Evolutionary conservation across 208 protist species (phyloP).

Genomic region (Lotmaria passim): DNA sequence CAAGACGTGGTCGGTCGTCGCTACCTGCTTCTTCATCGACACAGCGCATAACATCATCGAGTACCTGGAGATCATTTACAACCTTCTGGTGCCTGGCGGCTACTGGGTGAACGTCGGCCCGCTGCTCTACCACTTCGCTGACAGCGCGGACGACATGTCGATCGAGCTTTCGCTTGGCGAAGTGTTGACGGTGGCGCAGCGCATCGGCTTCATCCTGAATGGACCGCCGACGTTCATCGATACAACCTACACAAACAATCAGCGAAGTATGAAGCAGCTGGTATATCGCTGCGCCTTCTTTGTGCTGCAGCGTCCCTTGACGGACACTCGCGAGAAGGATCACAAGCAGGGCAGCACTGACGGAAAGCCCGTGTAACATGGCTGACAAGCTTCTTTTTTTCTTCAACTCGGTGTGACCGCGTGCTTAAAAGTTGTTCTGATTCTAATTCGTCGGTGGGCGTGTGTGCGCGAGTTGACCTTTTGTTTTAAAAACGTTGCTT

Average conservation of each 20-base stretch:
- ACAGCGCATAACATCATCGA: slow-evolving; percentile 97
- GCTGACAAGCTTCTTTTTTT: slow-evolving; percentile 9
- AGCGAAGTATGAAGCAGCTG: slow-evolving; percentile 92
- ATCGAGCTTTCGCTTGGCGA: slow-evolving; percentile 93
- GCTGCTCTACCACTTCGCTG: slow-evolving; percentile 96
- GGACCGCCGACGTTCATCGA: slow-evolving; percentile 76
- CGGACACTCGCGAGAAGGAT: slow-evolving; percentile 20
- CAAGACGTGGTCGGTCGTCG: slow-evolving; percentile 91
- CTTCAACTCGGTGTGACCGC: too few relatives aligned
- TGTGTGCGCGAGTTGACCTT: too few relatives aligned
- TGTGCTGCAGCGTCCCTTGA: slow-evolving; percentile 70
- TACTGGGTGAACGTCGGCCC: slow-evolving; percentile 97
- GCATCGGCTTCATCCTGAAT: slow-evolving; percentile 80
- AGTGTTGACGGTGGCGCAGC: slow-evolving; percentile 79
- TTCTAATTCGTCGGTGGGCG: neutral
- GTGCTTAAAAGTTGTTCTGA: neutral
- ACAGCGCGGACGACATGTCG: slow-evolving; percentile 83
- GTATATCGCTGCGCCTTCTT: slow-evolving; percentile 93
- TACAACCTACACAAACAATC: slow-evolving; percentile 92
- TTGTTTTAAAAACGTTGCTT: too few relatives aligned
- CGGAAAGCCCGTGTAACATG: neutral
- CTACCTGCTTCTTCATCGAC: slow-evolving; percentile 98
- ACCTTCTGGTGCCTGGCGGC: slow-evolving; percentile 91
- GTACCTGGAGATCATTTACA: slow-evolving; percentile 94
- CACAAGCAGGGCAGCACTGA: slow-evolving; percentile 1